phyloP scores from a whole-genome alignment of 352 stramenopile species.

The Blastocystis sp. region DNA sequence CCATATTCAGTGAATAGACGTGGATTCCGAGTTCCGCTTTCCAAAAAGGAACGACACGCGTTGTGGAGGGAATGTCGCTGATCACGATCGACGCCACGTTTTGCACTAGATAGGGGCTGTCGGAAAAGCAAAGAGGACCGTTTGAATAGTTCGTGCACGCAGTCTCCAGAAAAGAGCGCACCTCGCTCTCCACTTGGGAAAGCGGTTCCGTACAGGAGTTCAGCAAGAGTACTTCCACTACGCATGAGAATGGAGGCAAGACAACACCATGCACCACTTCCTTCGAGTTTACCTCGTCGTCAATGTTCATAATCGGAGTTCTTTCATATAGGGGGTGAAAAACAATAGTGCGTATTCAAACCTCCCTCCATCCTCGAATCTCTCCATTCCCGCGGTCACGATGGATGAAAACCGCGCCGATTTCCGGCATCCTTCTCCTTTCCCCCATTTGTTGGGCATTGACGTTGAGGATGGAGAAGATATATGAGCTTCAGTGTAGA shows the following conservation, averaged over 20 bases:
- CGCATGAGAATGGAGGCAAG: background rate
- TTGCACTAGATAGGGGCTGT: slow-evolving; percentile 70
- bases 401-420: background rate
- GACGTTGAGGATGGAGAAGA: slow-evolving; percentile 10
- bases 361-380: background rate
- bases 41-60: slow-evolving; percentile 69
- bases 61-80: slow-evolving; percentile 73
- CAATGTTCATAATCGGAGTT: background rate
- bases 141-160: slow-evolving; percentile 51
- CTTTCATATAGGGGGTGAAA: too few relatives aligned
- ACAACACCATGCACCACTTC: slow-evolving; percentile 17
- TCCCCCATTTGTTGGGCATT: background rate
- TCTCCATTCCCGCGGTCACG: background rate
- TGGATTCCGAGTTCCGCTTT: slow-evolving; percentile 76
- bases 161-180: slow-evolving; percentile 72
- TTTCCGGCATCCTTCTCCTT: slow-evolving; percentile 12
- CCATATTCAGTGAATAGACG: slow-evolving; percentile 72
- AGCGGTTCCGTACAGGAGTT: slow-evolving; percentile 25
- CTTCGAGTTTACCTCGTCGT: slow-evolving; percentile 1
- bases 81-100: slow-evolving; percentile 74
- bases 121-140: slow-evolving; percentile 72
- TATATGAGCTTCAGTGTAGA: slow-evolving; percentile 61
- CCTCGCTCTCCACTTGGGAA: slow-evolving; percentile 36
- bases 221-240: slow-evolving; percentile 57
- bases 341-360: too few relatives aligned